A percentile compares a stretch with the other conserved stretches of the same genome.
Conservation (phyloP, 768 basidiomycete species). For the Clathrus columnatus region DNA sequence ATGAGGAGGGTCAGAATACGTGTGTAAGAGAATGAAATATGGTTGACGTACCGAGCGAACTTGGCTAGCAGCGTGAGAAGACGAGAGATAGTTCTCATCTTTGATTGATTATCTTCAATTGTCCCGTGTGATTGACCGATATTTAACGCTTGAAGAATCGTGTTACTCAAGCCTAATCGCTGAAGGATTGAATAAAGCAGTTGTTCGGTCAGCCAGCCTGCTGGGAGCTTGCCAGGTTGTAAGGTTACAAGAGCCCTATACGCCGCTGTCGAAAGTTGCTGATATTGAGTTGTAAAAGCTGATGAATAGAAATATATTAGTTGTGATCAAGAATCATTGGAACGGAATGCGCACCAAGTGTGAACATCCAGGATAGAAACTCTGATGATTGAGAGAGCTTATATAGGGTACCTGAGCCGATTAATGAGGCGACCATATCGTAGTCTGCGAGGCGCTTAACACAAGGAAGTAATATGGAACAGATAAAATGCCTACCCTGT, state of each 20-base stretch:
- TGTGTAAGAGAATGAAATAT: not conserved
- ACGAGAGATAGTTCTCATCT: not conserved
- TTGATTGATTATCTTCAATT: not conserved
- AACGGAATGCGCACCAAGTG: not conserved
- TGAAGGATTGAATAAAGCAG: not conserved
- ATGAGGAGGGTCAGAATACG: not conserved
- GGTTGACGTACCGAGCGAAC: conserved; percentile 4
- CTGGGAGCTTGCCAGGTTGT: not conserved
- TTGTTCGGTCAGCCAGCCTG: not conserved
- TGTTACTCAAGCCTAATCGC: not conserved
- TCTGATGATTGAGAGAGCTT: not conserved
- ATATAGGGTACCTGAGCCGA: conserved; percentile 4
- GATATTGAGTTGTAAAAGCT: not conserved
- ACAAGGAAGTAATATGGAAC: not conserved
- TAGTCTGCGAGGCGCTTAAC: not conserved
- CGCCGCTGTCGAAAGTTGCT: not conserved
- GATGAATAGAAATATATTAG: not conserved
- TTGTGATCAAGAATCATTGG: not conserved
- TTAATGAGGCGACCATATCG: not conserved
- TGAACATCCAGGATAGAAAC: not conserved
- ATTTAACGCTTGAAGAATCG: not conserved
- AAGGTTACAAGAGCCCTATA: not conserved
- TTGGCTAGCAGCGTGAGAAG: not conserved
- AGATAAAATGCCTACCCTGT: not conserved
- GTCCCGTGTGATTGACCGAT: not conserved